These are phyloP conservation scores for Cladobotryum mycophilum DNA, from an alignment of 2,329 filamentous ascomycete genomes.

Conservation along the genomic window DNA sequence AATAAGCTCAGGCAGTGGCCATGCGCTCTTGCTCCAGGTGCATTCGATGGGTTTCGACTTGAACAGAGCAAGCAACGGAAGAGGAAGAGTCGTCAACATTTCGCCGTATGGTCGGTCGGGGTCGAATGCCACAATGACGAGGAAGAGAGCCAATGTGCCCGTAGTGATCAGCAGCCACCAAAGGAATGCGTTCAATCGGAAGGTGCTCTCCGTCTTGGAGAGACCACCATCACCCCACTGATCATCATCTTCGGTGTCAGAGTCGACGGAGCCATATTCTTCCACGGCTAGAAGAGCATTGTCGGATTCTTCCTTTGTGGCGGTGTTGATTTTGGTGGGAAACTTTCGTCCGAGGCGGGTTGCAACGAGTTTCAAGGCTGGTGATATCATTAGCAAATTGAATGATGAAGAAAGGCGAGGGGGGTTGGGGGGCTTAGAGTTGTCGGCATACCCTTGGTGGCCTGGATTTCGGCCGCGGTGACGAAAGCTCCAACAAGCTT, in stretches of 20 bases:
- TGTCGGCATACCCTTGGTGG: constrained; percentile 18
- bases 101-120: constrained; percentile 26
- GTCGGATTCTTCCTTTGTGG: constrained; percentile 3
- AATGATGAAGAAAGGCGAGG: background rate
- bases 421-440: background rate
- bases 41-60: constrained; percentile 21
- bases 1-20: constrained; percentile 26
- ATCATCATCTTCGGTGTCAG: constrained; percentile 6
- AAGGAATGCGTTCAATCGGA: constrained; percentile 12
- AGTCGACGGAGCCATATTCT: constrained; percentile 4
- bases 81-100: constrained; percentile 26
- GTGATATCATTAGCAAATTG: background rate
- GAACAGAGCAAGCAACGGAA: constrained; percentile 25
- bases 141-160: constrained; percentile 16
- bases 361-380: background rate
- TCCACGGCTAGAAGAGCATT: background rate
- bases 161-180: constrained; percentile 15
- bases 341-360: background rate
- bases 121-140: constrained; percentile 18
- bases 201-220: constrained; percentile 9
- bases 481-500: constrained; percentile 18
- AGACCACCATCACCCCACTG: background rate
- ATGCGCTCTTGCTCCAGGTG: constrained; percentile 16
- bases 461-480: constrained; percentile 14
- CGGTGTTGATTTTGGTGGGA: background rate